Conservation (phyloP, 2,329 filamentous ascomycete genomes). For the Rhynchosporium secalis region DNA sequence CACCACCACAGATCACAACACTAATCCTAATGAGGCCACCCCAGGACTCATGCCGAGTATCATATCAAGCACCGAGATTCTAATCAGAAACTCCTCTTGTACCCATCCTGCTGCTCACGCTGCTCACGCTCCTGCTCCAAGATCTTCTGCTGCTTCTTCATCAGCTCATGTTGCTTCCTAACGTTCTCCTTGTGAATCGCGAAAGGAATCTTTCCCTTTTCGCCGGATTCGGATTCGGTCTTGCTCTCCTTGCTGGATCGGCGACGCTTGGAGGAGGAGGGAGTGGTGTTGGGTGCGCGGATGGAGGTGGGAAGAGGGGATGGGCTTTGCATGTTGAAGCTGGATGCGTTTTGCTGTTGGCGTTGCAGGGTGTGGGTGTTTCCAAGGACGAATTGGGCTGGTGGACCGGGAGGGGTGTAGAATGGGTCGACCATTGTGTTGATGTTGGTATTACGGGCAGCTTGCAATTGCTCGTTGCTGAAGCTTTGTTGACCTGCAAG, state of each 20-base stretch:
- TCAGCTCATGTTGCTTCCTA: not conserved
- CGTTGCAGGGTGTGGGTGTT: no score
- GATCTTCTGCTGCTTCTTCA: not conserved
- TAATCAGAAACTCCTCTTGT: not conserved
- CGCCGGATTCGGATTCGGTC: not conserved
- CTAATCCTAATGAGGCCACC: not conserved
- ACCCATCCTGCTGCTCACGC: not conserved
- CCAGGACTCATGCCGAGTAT: no score
- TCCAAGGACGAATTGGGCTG: no score
- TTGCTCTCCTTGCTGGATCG: not conserved
- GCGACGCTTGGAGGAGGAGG: not conserved
- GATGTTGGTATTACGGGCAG: no score
- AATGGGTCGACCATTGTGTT: no score
- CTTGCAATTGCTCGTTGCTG: not conserved
- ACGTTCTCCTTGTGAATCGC: not conserved
- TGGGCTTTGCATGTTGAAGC: no score
- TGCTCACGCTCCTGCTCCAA: not conserved
- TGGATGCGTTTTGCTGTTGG: no score
- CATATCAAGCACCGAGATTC: not conserved
- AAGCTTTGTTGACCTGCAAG: not conserved
- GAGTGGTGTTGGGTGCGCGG: not conserved
- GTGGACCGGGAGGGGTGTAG: no score
- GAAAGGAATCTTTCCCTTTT: not conserved
- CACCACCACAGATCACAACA: not conserved
- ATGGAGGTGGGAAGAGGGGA: not conserved